These are phyloP conservation scores for Selenicereus undatus DNA, from an alignment of 148 eudicot species.

Conservation along the genomic window DNA sequence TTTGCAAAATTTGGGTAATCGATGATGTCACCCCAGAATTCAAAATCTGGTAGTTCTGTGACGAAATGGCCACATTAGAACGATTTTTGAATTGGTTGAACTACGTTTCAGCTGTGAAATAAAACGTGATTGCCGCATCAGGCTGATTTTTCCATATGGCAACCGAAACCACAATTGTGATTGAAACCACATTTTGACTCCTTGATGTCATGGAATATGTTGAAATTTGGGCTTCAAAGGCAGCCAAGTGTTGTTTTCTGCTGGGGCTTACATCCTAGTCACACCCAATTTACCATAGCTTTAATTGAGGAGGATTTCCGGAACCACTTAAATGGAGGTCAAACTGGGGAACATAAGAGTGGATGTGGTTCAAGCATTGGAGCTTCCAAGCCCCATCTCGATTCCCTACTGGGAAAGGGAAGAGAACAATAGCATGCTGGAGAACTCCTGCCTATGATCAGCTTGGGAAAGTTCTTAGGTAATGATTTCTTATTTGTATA, in stretches of 20 bases:
- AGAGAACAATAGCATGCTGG: slow-evolving; percentile 16
- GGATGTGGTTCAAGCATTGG: slow-evolving; percentile 33
- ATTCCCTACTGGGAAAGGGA: neutral
- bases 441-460: neutral
- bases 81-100: too few relatives aligned
- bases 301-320: slow-evolving; percentile 33
- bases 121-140: too few relatives aligned
- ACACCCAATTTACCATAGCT: slow-evolving; percentile 14
- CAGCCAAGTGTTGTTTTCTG: slow-evolving; percentile 43
- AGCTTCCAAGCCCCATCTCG: slow-evolving; percentile 27
- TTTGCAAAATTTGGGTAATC: too few relatives aligned
- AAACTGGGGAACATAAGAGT: slow-evolving; percentile 28
- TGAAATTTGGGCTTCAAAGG: slow-evolving; percentile 14
- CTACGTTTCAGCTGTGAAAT: too few relatives aligned
- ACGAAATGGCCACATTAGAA: too few relatives aligned
- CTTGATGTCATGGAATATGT: neutral
- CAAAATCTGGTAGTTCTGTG: too few relatives aligned
- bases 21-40: too few relatives aligned
- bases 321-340: slow-evolving; percentile 29
- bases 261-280: slow-evolving; percentile 27
- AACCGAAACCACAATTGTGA: too few relatives aligned
- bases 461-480: too few relatives aligned
- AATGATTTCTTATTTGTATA: too few relatives aligned
- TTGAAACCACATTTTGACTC: too few relatives aligned
- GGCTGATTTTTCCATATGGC: too few relatives aligned